Base-by-base conservation (phyloP, 495 filamentous ascomycete species). In the Penicillium ochrochloron region DNA sequence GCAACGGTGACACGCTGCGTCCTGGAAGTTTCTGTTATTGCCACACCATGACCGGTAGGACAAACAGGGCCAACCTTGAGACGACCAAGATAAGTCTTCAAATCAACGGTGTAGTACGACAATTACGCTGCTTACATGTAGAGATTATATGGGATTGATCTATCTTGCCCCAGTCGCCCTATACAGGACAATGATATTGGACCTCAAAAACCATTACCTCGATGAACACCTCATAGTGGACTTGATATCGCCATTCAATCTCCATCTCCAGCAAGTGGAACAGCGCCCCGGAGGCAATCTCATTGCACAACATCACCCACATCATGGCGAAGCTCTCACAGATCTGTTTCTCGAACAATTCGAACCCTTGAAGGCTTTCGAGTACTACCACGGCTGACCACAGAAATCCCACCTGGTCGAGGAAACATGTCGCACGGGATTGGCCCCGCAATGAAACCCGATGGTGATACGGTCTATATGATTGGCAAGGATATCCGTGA, bases 1-100 rank as follows among this genome's bases (percentile, higher is more conserved):
- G 60, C 60, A 67, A 63, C 65, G 50, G 65, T 63, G 54, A 66
- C 64, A 66, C 64, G 41, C 41, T 29, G 34, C 7, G 42, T 55
- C 21, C 46, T 27, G 21, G 10, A 0, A 27, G 21, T 50, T 9
- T 50, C 46, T 50, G 11, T 23, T 50, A 6, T 27, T 25, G 46
- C 46, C 46, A 50, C 46, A 50, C 41, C 17, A 8, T 44, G 41
- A 19, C 2, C 23, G 48, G 48, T 51, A 25, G 48, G 12, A 51
- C 48, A 51, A 29, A 29, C 48, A 51, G 48, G 23, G 48, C 14
- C 1, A 25, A 12, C 23, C 29, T 0, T 51, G 23, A 50, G 25
- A 51, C 23, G 6, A 35, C 33, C 19, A 5, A 17, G 2, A 34
- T 59, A 31, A 60, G 21, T 21, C 6, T 52, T 31, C n/a, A 29